Evolutionary conservation across 495 filamentous ascomycete genomes (phyloP).

Genomic region (Opeltia flavorubescens): DNA sequence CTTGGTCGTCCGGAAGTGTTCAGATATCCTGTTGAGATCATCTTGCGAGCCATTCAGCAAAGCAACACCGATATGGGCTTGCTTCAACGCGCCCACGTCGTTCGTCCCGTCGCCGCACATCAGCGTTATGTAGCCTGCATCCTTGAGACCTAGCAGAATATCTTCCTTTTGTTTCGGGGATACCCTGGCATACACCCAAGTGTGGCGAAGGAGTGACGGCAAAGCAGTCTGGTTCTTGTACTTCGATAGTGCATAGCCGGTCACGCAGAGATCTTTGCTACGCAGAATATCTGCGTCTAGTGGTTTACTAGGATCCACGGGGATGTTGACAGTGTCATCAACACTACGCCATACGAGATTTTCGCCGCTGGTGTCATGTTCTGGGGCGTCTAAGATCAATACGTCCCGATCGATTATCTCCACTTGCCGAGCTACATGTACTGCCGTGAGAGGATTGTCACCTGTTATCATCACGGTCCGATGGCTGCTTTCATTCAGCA

Average conservation of each 20-base stretch:
- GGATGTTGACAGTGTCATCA: constrained; percentile 74
- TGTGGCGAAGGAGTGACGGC: constrained; percentile 62
- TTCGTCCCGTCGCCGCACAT: constrained; percentile 99
- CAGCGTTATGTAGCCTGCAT: constrained; percentile 90
- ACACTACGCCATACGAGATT: constrained; percentile 88
- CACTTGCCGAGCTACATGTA: constrained; percentile 88
- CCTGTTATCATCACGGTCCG: constrained; percentile 99
- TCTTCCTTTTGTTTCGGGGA: constrained; percentile 99
- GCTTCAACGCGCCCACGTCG: constrained; percentile 94
- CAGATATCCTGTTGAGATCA: constrained; percentile 77
- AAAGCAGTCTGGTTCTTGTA: constrained; percentile 69
- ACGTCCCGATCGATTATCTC: constrained; percentile 97
- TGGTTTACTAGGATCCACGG: constrained; percentile 72
- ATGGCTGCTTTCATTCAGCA: constrained; percentile 98
- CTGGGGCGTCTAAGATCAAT: constrained; percentile 86
- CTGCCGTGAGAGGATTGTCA: constrained; percentile 92
- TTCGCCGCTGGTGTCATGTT: constrained; percentile 70
- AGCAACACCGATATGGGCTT: constrained; percentile 93
- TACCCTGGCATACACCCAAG: constrained; percentile 97
- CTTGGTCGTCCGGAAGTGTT: constrained; percentile 84
- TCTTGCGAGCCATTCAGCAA: constrained; percentile 89
- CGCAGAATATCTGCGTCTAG: constrained; percentile 71
- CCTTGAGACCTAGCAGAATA: constrained; percentile 88
- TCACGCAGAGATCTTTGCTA: constrained; percentile 88
- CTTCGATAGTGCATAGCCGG: constrained; percentile 83